Percentiles rank a stretch among this genome's conserved stretches.
Conservation (phyloP, 768 basidiomycete species). For the Boletus rubroflammeus region DNA sequence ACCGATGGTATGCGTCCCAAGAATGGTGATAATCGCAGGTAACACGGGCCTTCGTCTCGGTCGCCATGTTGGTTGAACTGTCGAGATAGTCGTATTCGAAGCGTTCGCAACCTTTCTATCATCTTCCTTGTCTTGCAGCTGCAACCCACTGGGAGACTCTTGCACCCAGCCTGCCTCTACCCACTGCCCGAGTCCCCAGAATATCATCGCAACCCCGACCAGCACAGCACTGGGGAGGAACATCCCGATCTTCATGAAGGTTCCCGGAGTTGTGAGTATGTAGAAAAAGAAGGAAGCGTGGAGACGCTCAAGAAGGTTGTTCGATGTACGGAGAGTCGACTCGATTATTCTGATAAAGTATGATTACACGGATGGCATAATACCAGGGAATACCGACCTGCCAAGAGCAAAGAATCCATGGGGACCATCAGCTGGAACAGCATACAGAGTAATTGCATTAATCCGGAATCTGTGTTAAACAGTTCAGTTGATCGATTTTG, state of each 20-base stretch:
- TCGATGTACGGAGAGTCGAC: slow-evolving; percentile 83
- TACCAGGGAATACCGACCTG: slow-evolving; percentile 46
- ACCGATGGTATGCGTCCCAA: slow-evolving; percentile 55
- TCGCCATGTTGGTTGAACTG: slow-evolving; percentile 4
- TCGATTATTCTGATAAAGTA: slow-evolving; percentile 62
- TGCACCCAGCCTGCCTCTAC: slow-evolving; percentile 58
- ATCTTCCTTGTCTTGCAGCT: slow-evolving; percentile 2
- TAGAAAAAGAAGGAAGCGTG: slow-evolving; percentile 99
- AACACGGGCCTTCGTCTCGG: slow-evolving; percentile 52
- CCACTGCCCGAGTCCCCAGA: slow-evolving; percentile 77
- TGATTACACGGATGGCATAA: neutral
- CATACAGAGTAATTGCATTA: slow-evolving; percentile 90
- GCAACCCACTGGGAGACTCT: neutral
- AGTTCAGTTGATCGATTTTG: neutral
- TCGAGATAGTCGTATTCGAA: neutral
- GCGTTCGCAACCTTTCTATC: slow-evolving; percentile 10
- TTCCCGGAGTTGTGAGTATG: slow-evolving; percentile 49
- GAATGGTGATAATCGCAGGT: slow-evolving; percentile 49
- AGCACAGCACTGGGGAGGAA: slow-evolving; percentile 88
- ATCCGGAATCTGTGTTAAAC: slow-evolving; percentile 70
- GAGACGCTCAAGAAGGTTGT: slow-evolving; percentile 92
- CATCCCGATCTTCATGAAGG: slow-evolving; percentile 85
- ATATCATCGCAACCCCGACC: slow-evolving; percentile 80
- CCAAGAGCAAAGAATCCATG: slow-evolving; percentile 95
- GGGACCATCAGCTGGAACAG: slow-evolving; percentile 81